A percentile compares a stretch with the other conserved stretches of the same genome.
phyloP scores from a whole-genome alignment of 208 protist genomes.

The Trypanosoma cruzi region DNA sequence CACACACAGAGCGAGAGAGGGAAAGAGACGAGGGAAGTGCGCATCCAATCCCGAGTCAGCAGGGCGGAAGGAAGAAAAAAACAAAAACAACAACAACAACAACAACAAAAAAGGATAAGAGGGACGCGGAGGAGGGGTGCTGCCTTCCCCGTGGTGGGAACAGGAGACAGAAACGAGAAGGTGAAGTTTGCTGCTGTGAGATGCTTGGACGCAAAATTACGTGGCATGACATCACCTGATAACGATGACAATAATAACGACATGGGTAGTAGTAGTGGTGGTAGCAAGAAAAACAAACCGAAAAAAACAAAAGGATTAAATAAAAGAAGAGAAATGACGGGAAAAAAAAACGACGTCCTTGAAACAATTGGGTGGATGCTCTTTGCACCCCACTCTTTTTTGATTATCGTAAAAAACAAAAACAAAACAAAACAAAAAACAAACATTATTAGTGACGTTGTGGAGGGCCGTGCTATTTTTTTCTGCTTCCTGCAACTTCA shows the following conservation, averaged over 20 bases:
- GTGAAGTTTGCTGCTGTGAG: background rate
- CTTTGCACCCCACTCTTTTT: constrained; percentile 1
- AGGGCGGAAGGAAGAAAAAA: too few relatives aligned
- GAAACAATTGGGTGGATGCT: background rate
- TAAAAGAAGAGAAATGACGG: background rate
- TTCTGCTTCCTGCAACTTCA: too few relatives aligned
- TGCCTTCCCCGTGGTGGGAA: background rate
- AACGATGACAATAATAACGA: too few relatives aligned
- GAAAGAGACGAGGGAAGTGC: too few relatives aligned
- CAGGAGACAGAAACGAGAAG: background rate
- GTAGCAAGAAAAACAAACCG: constrained; percentile 6
- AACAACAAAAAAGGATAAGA: background rate
- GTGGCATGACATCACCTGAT: background rate
- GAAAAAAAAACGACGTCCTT: background rate
- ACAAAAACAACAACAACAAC: background rate
- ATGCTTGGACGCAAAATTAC: background rate
- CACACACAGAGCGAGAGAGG: too few relatives aligned
- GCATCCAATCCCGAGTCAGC: too few relatives aligned
- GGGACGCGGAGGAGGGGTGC: background rate
- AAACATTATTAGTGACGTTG: too few relatives aligned
- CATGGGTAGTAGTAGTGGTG: too few relatives aligned
- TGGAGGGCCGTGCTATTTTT: constrained; percentile 14
- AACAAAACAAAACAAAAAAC: too few relatives aligned
- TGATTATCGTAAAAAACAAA: too few relatives aligned
- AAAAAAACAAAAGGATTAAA: constrained; percentile 13